Base-by-base conservation (phyloP, 2,329 filamentous ascomycete species). In the Graphilbum sp. region DNA sequence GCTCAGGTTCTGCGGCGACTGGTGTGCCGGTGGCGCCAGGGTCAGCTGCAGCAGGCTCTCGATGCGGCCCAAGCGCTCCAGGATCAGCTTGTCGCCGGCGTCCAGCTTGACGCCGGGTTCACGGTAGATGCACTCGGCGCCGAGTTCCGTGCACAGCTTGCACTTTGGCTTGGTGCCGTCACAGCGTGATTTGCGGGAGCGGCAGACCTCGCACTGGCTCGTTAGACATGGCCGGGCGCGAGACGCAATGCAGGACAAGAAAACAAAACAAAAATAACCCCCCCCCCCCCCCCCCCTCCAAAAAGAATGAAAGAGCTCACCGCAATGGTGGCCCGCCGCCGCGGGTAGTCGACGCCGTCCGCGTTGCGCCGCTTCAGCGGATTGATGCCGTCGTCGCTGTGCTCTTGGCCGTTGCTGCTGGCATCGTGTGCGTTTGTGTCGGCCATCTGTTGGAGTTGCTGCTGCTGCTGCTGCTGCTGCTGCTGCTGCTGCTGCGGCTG, bases 31-130 rank as follows among this genome's bases (percentile, higher is more conserved):
- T 17, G 68, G 60, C 17, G 68, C 61, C 46, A 85, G 60, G 46
- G 64, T 79, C 45, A 77, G 75, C 53, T 87, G 79, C n/a, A 90
- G 64, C 33, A 90, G 61, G 36, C 67, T 79, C 55, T 90, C 83
- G 49, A 90, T 87, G 38, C 79, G 75, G 48, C 69, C 74, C 27
- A 90, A 64, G 40, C 79, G 77, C 53, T 88, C 83, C 29, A 90
- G 61, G 43, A 90, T 90, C 40, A 90, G 64, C 59, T 87, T 88
- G 62, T 88, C 83, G 46, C 83, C 83, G 27, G 82, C 81, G 54
- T 90, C 83, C 10, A 90, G 70, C 59, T 90, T 90, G 62, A 88
- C 83, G 3, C 82, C 82, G 7, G 83, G 83, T 54, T 90, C 83
- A 45, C 83, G 72, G 55, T 90, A 90, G 46, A 87, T 69, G 56